Evolutionary conservation across 1,284 basidiomycete genomes (phyloP).

Genomic region (Leccinum fuscescens): DNA sequence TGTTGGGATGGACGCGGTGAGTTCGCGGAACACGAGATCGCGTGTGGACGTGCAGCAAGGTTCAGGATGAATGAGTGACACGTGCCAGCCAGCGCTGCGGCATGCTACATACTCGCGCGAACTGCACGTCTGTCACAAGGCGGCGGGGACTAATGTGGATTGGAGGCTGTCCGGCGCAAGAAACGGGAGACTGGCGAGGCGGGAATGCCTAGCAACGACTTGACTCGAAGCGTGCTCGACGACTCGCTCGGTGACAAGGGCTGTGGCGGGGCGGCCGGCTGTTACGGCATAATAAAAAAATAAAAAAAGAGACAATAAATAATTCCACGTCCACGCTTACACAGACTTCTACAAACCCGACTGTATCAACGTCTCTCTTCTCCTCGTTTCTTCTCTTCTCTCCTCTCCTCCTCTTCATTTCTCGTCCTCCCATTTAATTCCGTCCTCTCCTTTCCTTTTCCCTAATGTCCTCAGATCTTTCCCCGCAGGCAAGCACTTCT

Average conservation of each 20-base stretch:
- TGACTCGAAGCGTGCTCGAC: neutral
- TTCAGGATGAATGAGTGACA: neutral
- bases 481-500: conserved; percentile 59
- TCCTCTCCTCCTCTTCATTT: conserved; percentile 21
- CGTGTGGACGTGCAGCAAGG: neutral
- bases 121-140: neutral
- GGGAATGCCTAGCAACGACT: neutral
- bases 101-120: neutral
- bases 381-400: conserved; percentile 31
- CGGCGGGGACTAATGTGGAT: neutral
- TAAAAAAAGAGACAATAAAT: conserved; percentile 27
- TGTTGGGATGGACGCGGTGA: conserved; percentile 6
- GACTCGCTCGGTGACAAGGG: neutral
- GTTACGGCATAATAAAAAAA: conserved; percentile 22
- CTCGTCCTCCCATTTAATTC: conserved; percentile 23
- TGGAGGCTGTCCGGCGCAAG: neutral
- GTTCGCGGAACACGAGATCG: conserved; percentile 11
- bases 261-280: conserved; percentile 25
- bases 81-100: neutral
- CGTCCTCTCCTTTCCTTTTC: conserved; percentile 27
- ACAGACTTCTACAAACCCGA: conserved; percentile 23
- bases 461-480: conserved; percentile 38
- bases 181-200: neutral
- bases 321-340: conserved; percentile 12
- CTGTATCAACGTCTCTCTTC: conserved; percentile 27